Base-by-base conservation (phyloP, 768 basidiomycete species). In the Peribolospora baueri region DNA sequence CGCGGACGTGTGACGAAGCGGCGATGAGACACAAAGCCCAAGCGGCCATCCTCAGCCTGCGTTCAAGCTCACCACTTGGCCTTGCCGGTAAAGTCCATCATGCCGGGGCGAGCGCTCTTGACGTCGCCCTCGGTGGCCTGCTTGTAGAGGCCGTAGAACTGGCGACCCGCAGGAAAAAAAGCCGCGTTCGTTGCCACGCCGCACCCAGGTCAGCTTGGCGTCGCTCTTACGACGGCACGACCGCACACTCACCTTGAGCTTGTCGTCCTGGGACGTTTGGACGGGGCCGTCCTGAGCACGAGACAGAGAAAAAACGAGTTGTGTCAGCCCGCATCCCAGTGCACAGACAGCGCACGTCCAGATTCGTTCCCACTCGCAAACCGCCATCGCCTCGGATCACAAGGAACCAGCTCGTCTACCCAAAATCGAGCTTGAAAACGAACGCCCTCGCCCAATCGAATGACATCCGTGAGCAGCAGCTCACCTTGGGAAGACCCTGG, bases 91-190 rank as follows among this genome's bases (percentile, higher is more conserved):
- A 93, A 90, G 66, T 91, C 84, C 45, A 93, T 65, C 70, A 87
- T 56, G 48, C 85, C 84, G 48, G 83, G 82, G 37, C 75, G 70
- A 8, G 39, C 37, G 67, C 63, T 0, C 65, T 74, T 80, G 61
- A 74, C 73, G 67, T 90, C 80, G 52, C 88, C 87, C 43, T 76
- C 64, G 5, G 73, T 85, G 48, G 76, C 85, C 74, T 91, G 88
- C 75, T 97, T 98, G 76, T 73, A 95, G 68, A 80, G 77, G 61
- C 74, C 75, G 74, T 97, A 98, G 74, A 93, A 93, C 90, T 95
- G 63, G 14, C 48, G 4, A 40, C 41, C 45, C 3, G 10, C 42
- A 37, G 37, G 7, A 38, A 36, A 38, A 3, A 50, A 48, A n/a
- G 39, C 7, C 37, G 51, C n/a, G 14, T n/a, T 6, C 38, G 5